Evolutionary conservation across 768 basidiomycete genomes (phyloP), one percentile per base, ranked within the genome.

Genomic region (Mycena latifolia): DNA sequence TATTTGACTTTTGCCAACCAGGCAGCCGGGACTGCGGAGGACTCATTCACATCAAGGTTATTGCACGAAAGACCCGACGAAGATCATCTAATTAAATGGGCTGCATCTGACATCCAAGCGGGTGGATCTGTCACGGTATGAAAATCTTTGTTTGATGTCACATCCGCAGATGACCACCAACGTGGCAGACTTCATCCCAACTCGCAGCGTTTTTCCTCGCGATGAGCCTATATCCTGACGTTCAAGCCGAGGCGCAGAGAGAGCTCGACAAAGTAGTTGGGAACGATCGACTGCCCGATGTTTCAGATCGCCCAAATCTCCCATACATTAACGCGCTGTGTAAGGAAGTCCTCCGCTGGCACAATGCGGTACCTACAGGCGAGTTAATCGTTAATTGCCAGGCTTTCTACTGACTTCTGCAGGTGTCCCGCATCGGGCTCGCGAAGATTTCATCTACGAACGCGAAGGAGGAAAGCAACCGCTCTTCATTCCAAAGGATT

Each of bases 121-220:
- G 81, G 78, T 27, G 80, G 79, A 5, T 75, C 76, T 29, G 74
- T 76, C 28, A 75, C 74, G 2, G 73, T 74, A 39, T 28, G n/a
- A 24, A 39, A 31, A 45, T 63, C 15, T 31, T 28, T 41, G 20
- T 28, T 22, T 25, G 12, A 22, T 25, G 24, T 9, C 14, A 20
- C n/a, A 4, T 11, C 27, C n/a, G n/a, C n/a, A n/a, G n/a, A n/a
- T 50, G 15, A 27, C 7, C 27, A 9, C 17, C 10, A 27, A 28
- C 15, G 8, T 22, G 6, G 15, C 51, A 75, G 74, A 73, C 69
- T 8, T 66, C 74, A 14, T 62, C 75, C 0, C 72, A 76, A 15
- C 62, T 66, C 12, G 52, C 72, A 24, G 73, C 75, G 6, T 76
- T 78, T 51, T 73, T 76, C 59, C 48, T 76, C 12, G 73, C 75